phyloP scores from a whole-genome alignment of 2,329 filamentous ascomycete species.

The Alternaria tenuissima region DNA sequence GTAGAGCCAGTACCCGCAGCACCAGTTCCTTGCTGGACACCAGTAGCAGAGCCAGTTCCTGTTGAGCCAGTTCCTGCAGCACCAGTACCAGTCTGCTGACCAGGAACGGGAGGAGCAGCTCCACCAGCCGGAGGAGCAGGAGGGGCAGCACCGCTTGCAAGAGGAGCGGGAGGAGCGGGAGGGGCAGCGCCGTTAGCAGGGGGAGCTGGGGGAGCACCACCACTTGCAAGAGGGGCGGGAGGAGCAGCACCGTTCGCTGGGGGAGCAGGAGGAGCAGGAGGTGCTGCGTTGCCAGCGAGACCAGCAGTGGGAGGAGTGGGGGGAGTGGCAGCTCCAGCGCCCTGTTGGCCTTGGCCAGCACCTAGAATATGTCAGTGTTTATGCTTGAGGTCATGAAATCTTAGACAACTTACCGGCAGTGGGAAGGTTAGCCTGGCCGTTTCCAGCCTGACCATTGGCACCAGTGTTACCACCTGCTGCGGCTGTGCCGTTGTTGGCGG shows the following conservation, averaged over 20 bases:
- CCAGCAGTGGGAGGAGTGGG: slow-evolving; percentile 1
- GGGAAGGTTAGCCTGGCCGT: not conserved
- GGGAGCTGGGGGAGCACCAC: too few relatives aligned
- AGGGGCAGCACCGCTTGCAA: too few relatives aligned
- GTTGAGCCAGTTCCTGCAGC: slow-evolving; percentile 5
- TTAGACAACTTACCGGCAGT: not conserved
- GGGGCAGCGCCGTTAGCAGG: too few relatives aligned
- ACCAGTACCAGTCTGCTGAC: not conserved
- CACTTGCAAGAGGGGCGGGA: too few relatives aligned
- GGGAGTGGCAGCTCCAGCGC: not conserved
- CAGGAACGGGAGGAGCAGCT: not conserved
- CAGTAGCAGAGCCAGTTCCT: not conserved
- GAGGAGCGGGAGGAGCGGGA: too few relatives aligned
- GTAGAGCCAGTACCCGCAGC: not conserved
- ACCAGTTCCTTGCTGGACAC: not conserved
- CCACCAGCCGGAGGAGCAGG: too few relatives aligned
- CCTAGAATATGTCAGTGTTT: not conserved
- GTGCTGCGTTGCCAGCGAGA: not conserved
- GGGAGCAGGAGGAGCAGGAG: not conserved
- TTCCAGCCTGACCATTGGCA: not conserved
- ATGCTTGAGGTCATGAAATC: accelerated
- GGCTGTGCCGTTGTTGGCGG: slow-evolving; percentile 12
- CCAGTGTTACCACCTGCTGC: not conserved
- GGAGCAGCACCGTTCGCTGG: not conserved
- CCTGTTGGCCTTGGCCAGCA: not conserved